Base-by-base conservation (phyloP, 345 rosid genomes). In the Arabidopsis thaliana region DNA sequence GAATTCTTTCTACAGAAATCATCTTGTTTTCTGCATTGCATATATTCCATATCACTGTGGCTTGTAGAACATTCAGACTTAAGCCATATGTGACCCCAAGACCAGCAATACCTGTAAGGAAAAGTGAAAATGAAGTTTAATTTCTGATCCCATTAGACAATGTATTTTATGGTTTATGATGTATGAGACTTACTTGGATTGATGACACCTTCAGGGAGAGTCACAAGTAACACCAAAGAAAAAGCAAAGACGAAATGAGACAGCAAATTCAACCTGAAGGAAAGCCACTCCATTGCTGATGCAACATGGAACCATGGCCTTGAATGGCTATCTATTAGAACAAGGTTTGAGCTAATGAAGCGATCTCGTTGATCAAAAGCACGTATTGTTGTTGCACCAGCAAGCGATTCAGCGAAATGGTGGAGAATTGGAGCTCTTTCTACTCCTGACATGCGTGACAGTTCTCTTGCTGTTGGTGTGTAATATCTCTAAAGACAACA, bases 271-370 rank as follows among this genome's bases (percentile, higher is more conserved):
- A 93, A 81, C 74, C 98, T 83, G 85, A 89, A 91, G 68, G 93
- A 91, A 71, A 93, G 93, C 98, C 98, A 93, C 72, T 93, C 98
- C 97, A 93, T 91, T 37, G 98, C 97, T 24, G 97, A 78, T 57
- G 80, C 72, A 72, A 81, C 83, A 76, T 93, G 94, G 81, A 93
- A 93, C 98, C 96, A 93, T 65, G 98, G 94, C 80, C 93, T 89
- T 20, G 98, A 91, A 78, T 87, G 92, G 72, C 74, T 82, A 77
- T 93, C 93, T 61, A 91, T 73, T 36, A 91, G 96, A 57, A 49
- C 65, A 28, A 91, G 93, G 72, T 93, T 93, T 65, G 87, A 79
- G 73, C 65, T 59, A 44, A 75, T 76, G 78, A 93, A 93, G 16
- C 98, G 91, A 1, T 77, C 84, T 78, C 69, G 83, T 71, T 89